phyloP scores from a whole-genome alignment of 768 basidiomycete genomes.

The Leccinellum luteum region DNA sequence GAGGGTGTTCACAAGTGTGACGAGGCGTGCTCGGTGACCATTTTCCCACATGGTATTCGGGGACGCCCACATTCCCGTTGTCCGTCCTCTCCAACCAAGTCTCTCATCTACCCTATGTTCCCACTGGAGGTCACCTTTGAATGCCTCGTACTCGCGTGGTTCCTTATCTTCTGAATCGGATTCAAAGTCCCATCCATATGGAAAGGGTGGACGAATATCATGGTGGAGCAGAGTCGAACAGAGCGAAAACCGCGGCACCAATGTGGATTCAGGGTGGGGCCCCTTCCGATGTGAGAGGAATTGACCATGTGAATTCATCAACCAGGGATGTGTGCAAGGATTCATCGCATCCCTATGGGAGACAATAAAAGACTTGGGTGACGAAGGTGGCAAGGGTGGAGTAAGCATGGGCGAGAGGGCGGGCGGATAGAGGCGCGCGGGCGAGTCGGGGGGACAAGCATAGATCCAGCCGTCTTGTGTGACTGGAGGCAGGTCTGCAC shows the following conservation, averaged over 20 bases:
- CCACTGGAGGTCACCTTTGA: conserved; percentile 57
- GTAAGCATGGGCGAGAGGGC: conserved; percentile 19
- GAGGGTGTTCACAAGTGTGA: conserved; percentile 41
- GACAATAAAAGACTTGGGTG: conserved; percentile 33
- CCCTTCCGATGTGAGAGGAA: conserved; percentile 49
- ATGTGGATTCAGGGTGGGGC: conserved; percentile 38
- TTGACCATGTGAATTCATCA: conserved; percentile 45
- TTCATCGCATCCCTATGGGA: conserved; percentile 37
- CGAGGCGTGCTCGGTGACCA: conserved; percentile 49
- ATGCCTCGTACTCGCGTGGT: conserved; percentile 20
- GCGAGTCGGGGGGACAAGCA: conserved; percentile 23
- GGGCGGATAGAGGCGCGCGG: conserved; percentile 29
- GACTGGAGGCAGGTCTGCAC: conserved; percentile 34
- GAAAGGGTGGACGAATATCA: conserved; percentile 51
- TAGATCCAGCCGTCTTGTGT: conserved; percentile 23
- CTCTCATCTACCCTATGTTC: conserved; percentile 59
- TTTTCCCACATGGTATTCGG: conserved; percentile 43
- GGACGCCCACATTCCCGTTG: conserved; percentile 58
- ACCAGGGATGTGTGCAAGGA: conserved; percentile 35
- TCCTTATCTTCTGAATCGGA: conserved; percentile 13
- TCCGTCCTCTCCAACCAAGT: conserved; percentile 71
- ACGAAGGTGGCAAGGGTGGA: background rate
- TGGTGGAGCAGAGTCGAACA: conserved; percentile 51
- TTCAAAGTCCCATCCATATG: conserved; percentile 48
- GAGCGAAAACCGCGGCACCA: conserved; percentile 54